Base-by-base conservation (phyloP, 1,284 basidiomycete genomes). In the Vanrija sp. region DNA sequence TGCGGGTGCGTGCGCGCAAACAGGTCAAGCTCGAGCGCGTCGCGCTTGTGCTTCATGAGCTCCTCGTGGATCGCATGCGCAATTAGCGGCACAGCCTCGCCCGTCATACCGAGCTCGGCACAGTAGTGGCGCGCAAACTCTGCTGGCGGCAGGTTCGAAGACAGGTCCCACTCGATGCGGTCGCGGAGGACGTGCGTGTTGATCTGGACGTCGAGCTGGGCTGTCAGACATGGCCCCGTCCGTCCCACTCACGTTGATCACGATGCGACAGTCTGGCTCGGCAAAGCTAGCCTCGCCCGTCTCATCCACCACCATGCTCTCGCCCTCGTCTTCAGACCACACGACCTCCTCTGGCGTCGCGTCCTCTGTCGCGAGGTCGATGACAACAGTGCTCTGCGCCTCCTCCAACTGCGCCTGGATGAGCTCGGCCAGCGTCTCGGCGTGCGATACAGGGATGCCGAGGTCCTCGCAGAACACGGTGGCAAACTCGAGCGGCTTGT, bases 91-190 rank as follows among this genome's bases (percentile, higher is more conserved):
- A 86, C 75, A 0, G 93, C 91, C 72, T 96, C 92, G 26, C 91
- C 89, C 0, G 87, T 82, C 1, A 98, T 82, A 3, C 92, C 93
- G 8, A 98, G 83, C 65, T 98, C 95, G 38, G 82, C 76, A 67
- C 89, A 92, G 48, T 97, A 86, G 55, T 84, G 85, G 38, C 79
- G 77, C 0, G 95, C 85, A 68, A 98, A 98, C 1, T 80, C 80
- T 69, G 95, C 88, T 0, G 95, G 95, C 0, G 93, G 94, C 16
- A 98, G 83, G 0, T 88, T 83, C 0, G 94, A 97, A 29, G 91
- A 84, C 7, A 98, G 82, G 75, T 98, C 95, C 96, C 96, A 98
- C 77, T 98, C 96, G 66, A 98, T 90, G 63, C 94, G 89, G 78
- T 98, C 95, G 55, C 88, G 82, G 1, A 98, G 82, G 73, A 95